Conservation (phyloP, 306 rosid species). For the Quillaja saponaria region DNA sequence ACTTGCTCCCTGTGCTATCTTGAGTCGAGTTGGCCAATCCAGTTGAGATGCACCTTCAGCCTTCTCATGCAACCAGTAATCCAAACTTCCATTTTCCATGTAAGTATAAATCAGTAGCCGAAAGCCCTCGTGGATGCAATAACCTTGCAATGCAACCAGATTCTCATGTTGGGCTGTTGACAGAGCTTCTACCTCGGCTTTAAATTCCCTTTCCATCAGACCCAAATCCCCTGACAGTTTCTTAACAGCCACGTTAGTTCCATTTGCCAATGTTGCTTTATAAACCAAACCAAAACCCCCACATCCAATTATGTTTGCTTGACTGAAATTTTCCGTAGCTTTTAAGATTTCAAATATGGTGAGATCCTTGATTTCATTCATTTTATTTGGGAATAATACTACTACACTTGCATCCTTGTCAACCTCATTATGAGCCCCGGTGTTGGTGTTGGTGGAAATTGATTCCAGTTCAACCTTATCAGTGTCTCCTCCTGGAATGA, state of each 20-base stretch:
- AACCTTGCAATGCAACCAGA: conserved; percentile 87
- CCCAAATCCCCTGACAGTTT: conserved; percentile 94
- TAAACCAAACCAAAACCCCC: conserved; percentile 97
- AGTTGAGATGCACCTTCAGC: conserved; percentile 71
- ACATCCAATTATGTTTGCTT: conserved; percentile 87
- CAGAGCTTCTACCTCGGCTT: conserved; percentile 89
- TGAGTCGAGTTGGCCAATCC: conserved; percentile 79
- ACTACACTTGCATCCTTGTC: conserved; percentile 76
- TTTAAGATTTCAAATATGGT: conserved; percentile 72
- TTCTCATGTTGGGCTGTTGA: conserved; percentile 90
- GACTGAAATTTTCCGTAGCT: conserved; percentile 87
- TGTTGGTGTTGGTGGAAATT: conserved; percentile 54
- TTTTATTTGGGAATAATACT: conserved; percentile 69
- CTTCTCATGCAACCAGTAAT: conserved; percentile 93
- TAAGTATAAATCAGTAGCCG: conserved; percentile 77
- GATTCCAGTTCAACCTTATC: conserved; percentile 72
- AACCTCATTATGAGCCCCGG: conserved; percentile 54
- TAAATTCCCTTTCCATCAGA: conserved; percentile 91
- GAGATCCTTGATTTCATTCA: conserved; percentile 69
- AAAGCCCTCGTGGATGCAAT: conserved; percentile 72
- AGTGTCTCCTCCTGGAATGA: conserved; percentile 71
- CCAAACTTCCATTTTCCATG: conserved; percentile 96
- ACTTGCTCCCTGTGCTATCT: conserved; percentile 68
- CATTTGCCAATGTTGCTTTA: conserved; percentile 74
- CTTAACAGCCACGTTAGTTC: conserved; percentile 77